Evolutionary conservation across 1,284 basidiomycete species (phyloP).

Genomic region (Dichomitus squalens): DNA sequence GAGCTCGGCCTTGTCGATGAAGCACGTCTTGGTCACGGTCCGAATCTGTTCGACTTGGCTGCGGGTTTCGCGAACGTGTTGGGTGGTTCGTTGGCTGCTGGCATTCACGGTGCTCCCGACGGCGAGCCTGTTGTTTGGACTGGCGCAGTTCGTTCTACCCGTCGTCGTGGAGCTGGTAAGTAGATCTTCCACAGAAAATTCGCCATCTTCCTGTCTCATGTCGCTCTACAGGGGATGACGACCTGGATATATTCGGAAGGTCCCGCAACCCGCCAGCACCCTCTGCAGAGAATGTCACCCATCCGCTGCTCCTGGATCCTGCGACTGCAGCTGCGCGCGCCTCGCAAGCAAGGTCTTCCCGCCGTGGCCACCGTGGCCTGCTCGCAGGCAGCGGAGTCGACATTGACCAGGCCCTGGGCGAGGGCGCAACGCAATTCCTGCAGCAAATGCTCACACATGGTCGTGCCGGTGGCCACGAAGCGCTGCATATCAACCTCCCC

Average conservation of each 20-base stretch:
- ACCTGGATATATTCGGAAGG: slow-evolving; percentile 64
- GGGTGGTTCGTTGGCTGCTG: slow-evolving; percentile 24
- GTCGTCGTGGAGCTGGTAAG: slow-evolving; percentile 55
- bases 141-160: slow-evolving; percentile 41
- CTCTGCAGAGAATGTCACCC: slow-evolving; percentile 69
- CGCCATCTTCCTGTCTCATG: neutral
- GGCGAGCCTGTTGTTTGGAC: slow-evolving; percentile 49
- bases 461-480: slow-evolving; percentile 53
- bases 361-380: slow-evolving; percentile 57
- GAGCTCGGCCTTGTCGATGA: slow-evolving; percentile 50
- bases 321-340: slow-evolving; percentile 47
- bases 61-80: slow-evolving; percentile 48
- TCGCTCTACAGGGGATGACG: slow-evolving; percentile 45
- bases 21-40: slow-evolving; percentile 32
- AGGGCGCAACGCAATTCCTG: slow-evolving; percentile 81
- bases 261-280: slow-evolving; percentile 50
- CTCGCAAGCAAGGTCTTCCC: slow-evolving; percentile 50
- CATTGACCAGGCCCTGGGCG: slow-evolving; percentile 82
- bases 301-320: slow-evolving; percentile 81
- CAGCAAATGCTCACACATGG: slow-evolving; percentile 74
- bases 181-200: neutral
- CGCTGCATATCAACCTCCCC: slow-evolving; percentile 75
- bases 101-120: slow-evolving; percentile 41
- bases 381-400: slow-evolving; percentile 54
- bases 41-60: slow-evolving; percentile 58